Conservation (phyloP, 2,329 filamentous ascomycete genomes). For the Madurella fahalii region DNA sequence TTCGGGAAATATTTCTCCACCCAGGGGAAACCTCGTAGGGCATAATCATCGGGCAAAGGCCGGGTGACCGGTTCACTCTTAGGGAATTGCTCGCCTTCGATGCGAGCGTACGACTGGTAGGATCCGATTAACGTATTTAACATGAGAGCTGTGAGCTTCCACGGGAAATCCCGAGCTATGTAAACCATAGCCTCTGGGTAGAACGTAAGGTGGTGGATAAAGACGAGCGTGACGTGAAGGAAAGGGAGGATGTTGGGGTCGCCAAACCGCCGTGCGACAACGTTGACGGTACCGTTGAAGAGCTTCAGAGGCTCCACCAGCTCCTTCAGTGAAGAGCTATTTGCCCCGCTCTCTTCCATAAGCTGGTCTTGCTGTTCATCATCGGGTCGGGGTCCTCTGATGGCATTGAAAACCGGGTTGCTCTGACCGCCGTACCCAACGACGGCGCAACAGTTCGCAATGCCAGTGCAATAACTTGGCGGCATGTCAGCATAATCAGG, state of each 20-base stretch:
- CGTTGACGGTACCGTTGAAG: constrained; percentile 39
- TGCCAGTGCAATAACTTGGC: constrained; percentile 48
- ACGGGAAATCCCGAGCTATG: constrained; percentile 40
- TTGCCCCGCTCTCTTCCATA: constrained; percentile 13
- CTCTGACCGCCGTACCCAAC: constrained; percentile 50
- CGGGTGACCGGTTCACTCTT: constrained; percentile 33
- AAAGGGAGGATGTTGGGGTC: constrained; percentile 60
- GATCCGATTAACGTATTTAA: constrained; percentile 34
- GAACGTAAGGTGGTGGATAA: constrained; percentile 46
- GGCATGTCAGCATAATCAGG: background rate
- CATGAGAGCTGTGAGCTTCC: constrained; percentile 35
- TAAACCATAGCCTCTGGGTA: constrained; percentile 40
- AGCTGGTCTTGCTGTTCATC: constrained; percentile 24
- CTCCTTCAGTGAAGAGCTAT: constrained; percentile 21
- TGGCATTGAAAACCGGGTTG: constrained; percentile 44
- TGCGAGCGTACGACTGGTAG: constrained; percentile 30
- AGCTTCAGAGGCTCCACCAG: constrained; percentile 33
- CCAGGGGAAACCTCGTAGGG: constrained; percentile 61
- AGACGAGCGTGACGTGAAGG: constrained; percentile 59
- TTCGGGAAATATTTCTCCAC: constrained; percentile 54
- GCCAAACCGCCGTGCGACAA: constrained; percentile 48
- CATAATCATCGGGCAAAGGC: constrained; percentile 66
- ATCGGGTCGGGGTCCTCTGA: constrained; percentile 22
- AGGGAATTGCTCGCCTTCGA: constrained; percentile 46
- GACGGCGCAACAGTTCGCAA: constrained; percentile 51